Evolutionary conservation across 23 red algal genomes (phyloP).

Genomic region (Gracilaria domingensis): DNA sequence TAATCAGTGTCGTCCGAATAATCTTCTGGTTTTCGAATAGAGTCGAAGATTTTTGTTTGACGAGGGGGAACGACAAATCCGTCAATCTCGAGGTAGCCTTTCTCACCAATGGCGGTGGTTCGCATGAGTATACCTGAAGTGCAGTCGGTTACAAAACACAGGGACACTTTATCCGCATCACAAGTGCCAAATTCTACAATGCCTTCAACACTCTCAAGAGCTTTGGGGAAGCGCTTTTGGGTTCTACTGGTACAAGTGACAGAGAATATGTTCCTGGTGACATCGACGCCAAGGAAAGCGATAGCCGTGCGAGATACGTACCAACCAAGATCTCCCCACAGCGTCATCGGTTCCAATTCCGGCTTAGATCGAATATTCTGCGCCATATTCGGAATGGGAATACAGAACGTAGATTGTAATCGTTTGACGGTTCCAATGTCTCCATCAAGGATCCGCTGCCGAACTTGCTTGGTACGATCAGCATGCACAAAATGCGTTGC

Average conservation of each 20-base stretch:
- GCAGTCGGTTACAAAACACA: conserved; percentile 61
- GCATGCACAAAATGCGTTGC: conserved; percentile 87
- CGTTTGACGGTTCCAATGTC: conserved; percentile 64
- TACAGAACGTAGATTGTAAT: conserved; percentile 29
- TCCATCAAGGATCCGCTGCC: conserved; percentile 20
- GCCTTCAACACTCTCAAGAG: conserved; percentile 1
- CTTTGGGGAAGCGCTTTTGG: not conserved
- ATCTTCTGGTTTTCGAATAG: not conserved
- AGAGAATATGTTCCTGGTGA: not conserved
- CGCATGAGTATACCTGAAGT: conserved; percentile 25
- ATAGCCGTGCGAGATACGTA: conserved; percentile 48
- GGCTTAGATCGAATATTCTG: conserved; percentile 68
- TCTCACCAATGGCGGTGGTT: conserved; percentile 49
- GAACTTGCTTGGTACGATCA: conserved; percentile 32
- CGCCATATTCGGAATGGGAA: conserved; percentile 19
- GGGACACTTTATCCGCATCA: conserved; percentile 43
- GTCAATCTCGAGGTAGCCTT: conserved; percentile 46
- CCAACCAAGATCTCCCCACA: conserved; percentile 85
- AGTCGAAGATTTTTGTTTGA: conserved; percentile 8
- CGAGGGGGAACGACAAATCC: conserved; percentile 72
- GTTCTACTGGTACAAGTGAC: conserved; percentile 19
- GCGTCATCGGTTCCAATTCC: conserved; percentile 70
- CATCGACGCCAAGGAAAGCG: conserved; percentile 37
- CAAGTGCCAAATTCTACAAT: conserved; percentile 40
- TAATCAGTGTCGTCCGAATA: conserved; percentile 11